phyloP scores from a whole-genome alignment of 2,329 filamentous ascomycete species.

The Penicillium concentricum region DNA sequence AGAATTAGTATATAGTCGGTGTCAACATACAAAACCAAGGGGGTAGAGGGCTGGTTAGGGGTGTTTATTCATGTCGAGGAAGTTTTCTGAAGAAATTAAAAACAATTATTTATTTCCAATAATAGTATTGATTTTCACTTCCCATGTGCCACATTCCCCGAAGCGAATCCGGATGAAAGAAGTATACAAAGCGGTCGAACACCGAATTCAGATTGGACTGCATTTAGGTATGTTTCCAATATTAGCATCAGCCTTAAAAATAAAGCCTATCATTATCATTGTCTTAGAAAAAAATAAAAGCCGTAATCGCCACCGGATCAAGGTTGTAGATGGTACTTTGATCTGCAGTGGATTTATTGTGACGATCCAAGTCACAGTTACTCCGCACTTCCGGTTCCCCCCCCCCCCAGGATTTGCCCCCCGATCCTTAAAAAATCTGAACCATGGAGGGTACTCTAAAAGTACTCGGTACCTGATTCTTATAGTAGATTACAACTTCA shows the following conservation, averaged over 20 bases:
- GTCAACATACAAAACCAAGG: background rate
- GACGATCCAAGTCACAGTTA: constrained; percentile 17
- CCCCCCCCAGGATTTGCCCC: constrained; percentile 20
- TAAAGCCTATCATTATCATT: background rate
- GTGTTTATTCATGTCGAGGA: background rate
- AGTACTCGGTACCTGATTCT: constrained; percentile 6
- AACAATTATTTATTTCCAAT: background rate
- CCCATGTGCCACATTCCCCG: background rate
- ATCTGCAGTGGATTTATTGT: background rate
- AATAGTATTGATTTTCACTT: background rate
- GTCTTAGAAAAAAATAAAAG: background rate
- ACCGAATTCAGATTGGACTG: background rate
- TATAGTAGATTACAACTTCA: rapidly evolving
- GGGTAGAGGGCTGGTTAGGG: background rate
- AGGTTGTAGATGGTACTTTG: constrained; percentile 17
- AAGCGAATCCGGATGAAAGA: background rate
- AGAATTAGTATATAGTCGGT: background rate
- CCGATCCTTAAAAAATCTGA: constrained; percentile 8
- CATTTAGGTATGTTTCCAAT: background rate
- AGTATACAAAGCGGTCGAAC: background rate
- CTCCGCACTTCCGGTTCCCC: constrained; percentile 11
- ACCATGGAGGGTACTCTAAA: background rate
- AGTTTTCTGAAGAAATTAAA: background rate
- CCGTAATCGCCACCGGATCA: background rate
- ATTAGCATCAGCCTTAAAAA: background rate